These are phyloP conservation scores for Phlyctochytrium arcticum DNA, from an alignment of 192 early-diverging fungal species.

Conservation along the genomic window DNA sequence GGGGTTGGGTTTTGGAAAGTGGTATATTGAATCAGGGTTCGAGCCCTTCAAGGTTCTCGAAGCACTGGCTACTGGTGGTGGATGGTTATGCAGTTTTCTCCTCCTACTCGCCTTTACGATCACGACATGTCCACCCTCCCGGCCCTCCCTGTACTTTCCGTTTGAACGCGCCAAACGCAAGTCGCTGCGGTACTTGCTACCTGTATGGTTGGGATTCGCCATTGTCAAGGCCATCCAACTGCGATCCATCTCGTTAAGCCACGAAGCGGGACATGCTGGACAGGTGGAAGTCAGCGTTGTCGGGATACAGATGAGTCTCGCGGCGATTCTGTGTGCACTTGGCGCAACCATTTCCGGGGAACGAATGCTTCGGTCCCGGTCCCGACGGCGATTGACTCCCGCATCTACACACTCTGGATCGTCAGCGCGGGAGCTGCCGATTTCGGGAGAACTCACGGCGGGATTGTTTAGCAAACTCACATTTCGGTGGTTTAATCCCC, in stretches of 20 bases:
- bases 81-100: not conserved
- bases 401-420: not conserved
- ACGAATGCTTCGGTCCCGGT: not conserved
- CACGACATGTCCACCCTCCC: not conserved
- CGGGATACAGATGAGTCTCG: not conserved
- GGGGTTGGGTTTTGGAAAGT: not conserved
- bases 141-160: not conserved
- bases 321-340: not conserved
- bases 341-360: not conserved
- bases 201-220: not conserved
- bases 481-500: constrained; percentile 58
- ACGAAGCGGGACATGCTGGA: not conserved
- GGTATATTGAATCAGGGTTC: not conserved
- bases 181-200: not conserved
- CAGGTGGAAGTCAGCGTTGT: not conserved
- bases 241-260: not conserved
- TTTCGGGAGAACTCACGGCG: constrained; percentile 16
- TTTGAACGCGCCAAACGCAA: constrained; percentile 3
- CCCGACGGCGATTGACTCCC: not conserved
- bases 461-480: constrained; percentile 30
- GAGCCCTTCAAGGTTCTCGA: not conserved
- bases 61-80: not conserved
- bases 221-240: constrained; percentile 10
- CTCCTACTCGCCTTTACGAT: not conserved
- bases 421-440: not conserved